These are phyloP conservation scores for Dicorynia guianensis DNA, from an alignment of 306 rosid species.

Conservation along the genomic window DNA sequence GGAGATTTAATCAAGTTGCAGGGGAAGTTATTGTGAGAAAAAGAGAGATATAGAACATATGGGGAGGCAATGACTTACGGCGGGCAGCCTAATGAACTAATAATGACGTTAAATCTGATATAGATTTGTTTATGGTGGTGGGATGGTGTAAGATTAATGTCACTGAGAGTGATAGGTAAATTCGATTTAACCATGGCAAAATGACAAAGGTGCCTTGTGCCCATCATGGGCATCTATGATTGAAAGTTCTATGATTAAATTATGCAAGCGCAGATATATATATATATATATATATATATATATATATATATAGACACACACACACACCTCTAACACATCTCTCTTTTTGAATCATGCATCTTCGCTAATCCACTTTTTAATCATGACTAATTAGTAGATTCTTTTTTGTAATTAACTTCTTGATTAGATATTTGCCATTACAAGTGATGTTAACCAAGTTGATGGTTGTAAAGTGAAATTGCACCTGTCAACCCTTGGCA, in stretches of 20 bases:
- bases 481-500: constrained; percentile 38
- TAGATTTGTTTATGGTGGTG: not conserved
- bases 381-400: constrained; percentile 41
- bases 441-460: constrained; percentile 33
- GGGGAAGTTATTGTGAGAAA: not conserved
- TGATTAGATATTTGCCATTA: constrained; percentile 38
- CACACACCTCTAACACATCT: constrained; percentile 22
- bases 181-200: constrained; percentile 19
- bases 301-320: too few relatives aligned
- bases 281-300: too few relatives aligned
- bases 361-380: constrained; percentile 33
- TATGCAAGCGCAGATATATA: not conserved
- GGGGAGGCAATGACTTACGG: too few relatives aligned
- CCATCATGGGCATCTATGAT: constrained; percentile 48
- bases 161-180: constrained; percentile 25
- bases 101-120: constrained; percentile 21
- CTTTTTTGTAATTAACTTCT: constrained; percentile 40
- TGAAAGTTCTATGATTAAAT: constrained; percentile 46
- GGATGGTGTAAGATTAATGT: constrained; percentile 33
- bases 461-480: constrained; percentile 28
- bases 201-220: constrained; percentile 46
- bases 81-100: not conserved
- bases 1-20: not conserved
- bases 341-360: constrained; percentile 29
- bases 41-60: not conserved